Percentiles rank a stretch among this genome's conserved stretches.
Evolutionary conservation across 116 monocot genomes (phyloP).

Genomic region (Phalaenopsis hybrid): DNA sequence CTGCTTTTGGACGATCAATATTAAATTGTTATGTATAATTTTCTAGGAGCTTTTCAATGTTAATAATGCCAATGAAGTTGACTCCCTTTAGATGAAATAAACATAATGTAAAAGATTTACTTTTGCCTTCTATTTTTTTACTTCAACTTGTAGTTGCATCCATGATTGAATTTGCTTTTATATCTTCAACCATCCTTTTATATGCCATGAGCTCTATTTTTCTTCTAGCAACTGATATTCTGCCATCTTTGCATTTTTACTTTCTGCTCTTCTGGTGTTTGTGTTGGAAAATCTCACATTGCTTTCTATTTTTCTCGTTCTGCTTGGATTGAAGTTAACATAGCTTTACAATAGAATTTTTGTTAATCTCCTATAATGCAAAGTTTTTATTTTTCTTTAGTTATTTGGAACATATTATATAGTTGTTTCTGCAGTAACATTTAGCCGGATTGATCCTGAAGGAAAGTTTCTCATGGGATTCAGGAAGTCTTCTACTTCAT

Average conservation of each 20-base stretch:
- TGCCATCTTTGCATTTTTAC: not conserved
- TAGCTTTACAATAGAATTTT: not conserved
- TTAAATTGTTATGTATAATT: not conserved
- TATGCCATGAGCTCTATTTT: not conserved
- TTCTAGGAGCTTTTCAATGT: not conserved
- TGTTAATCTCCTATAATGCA: not conserved
- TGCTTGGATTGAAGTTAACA: not conserved
- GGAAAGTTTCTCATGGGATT: conserved; percentile 96
- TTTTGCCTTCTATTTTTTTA: not conserved
- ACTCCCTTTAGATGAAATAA: not conserved
- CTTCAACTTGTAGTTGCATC: not conserved
- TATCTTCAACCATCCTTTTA: not conserved
- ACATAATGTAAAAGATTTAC: not conserved
- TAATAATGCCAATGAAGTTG: not conserved
- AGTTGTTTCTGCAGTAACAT: conserved; percentile 60
- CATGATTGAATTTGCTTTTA: conserved; percentile 1
- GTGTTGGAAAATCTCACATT: not conserved
- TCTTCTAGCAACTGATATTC: not conserved
- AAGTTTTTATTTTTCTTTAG: not conserved
- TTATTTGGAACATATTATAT: not conserved
- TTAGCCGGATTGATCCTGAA: conserved; percentile 92
- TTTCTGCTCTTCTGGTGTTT: not conserved
- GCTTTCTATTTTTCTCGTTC: not conserved
- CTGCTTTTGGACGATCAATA: not conserved
- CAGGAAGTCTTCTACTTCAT: conserved; percentile 61